These are phyloP conservation scores for Hanseniaspora nectarophila DNA, from an alignment of 805 yeast genomes.

Conservation along the genomic window DNA sequence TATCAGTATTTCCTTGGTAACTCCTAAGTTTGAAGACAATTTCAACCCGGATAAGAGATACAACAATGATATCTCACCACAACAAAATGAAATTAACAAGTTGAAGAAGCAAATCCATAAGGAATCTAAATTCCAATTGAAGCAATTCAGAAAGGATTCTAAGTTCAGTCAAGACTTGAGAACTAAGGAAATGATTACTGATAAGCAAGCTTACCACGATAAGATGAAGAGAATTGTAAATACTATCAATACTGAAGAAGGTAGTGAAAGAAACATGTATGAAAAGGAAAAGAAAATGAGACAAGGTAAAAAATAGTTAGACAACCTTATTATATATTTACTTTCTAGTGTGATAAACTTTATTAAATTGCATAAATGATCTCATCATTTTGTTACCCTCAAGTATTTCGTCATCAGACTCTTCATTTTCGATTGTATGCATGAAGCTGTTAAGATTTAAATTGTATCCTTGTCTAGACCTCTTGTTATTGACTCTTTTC, in stretches of 20 bases:
- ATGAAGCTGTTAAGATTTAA: not conserved
- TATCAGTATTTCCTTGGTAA: conserved; percentile 66
- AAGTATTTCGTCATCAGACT: not conserved
- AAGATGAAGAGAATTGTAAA: conserved; percentile 82
- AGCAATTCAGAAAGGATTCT: conserved; percentile 82
- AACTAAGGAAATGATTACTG: conserved; percentile 62
- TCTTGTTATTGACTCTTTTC: not conserved
- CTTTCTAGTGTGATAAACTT: not conserved
- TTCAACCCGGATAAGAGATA: conserved; percentile 91
- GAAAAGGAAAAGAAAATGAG: conserved; percentile 71
- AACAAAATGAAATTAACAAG: conserved; percentile 71
- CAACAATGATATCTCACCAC: conserved; percentile 56
- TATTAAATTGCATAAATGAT: conserved; percentile 13
- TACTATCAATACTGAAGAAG: conserved; percentile 84
- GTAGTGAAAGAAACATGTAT: conserved; percentile 85
- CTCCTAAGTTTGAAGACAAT: conserved; percentile 90
- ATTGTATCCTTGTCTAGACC: not conserved
- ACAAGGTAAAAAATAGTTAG: conserved; percentile 33
- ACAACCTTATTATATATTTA: not conserved
- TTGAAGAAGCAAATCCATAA: conserved; percentile 77
- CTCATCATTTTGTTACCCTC: conserved; percentile 13
- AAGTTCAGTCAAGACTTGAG: conserved; percentile 78
- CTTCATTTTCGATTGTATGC: not conserved
- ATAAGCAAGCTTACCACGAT: conserved; percentile 68
- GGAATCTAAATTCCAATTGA: conserved; percentile 76